phyloP scores from a whole-genome alignment of 2,329 filamentous ascomycete species.

The Pyrenophora tritici-repentis region DNA sequence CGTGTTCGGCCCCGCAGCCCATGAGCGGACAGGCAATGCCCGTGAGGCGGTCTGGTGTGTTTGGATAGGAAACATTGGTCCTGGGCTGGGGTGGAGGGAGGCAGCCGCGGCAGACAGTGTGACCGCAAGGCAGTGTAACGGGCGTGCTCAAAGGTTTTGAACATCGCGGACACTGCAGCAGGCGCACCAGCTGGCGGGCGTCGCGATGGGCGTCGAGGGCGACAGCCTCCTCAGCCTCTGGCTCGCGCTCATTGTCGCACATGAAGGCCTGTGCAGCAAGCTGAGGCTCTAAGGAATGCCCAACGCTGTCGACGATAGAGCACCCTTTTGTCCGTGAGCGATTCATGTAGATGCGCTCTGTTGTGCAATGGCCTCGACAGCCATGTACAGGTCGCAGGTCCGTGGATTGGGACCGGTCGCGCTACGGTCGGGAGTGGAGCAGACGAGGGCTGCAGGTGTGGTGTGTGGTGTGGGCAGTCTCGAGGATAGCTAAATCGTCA shows the following conservation, averaged over 20 bases:
- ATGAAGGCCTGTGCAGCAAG: slow-evolving; percentile 47
- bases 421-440: slow-evolving; percentile 10
- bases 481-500: neutral
- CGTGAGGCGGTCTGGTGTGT: slow-evolving; percentile 65
- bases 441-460: slow-evolving; percentile 4
- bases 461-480: neutral
- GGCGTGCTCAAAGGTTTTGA: slow-evolving; percentile 70
- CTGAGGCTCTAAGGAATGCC: slow-evolving; percentile 38
- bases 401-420: slow-evolving; percentile 5
- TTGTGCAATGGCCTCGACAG: slow-evolving; percentile 20
- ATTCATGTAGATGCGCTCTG: slow-evolving; percentile 43
- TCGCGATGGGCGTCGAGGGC: slow-evolving; percentile 58
- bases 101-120: slow-evolving; percentile 75
- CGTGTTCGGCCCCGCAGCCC: slow-evolving; percentile 72
- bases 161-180: slow-evolving; percentile 79
- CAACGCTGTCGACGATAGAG: slow-evolving; percentile 39
- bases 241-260: slow-evolving; percentile 45
- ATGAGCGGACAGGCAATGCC: slow-evolving; percentile 76
- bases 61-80: slow-evolving; percentile 77
- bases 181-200: slow-evolving; percentile 68
- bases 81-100: slow-evolving; percentile 69
- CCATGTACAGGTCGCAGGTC: slow-evolving; percentile 26
- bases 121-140: slow-evolving; percentile 79
- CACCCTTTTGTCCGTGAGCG: slow-evolving; percentile 39
- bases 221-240: slow-evolving; percentile 40